phyloP scores from a whole-genome alignment of 148 eudicot genomes.

The Beta vulgaris region DNA sequence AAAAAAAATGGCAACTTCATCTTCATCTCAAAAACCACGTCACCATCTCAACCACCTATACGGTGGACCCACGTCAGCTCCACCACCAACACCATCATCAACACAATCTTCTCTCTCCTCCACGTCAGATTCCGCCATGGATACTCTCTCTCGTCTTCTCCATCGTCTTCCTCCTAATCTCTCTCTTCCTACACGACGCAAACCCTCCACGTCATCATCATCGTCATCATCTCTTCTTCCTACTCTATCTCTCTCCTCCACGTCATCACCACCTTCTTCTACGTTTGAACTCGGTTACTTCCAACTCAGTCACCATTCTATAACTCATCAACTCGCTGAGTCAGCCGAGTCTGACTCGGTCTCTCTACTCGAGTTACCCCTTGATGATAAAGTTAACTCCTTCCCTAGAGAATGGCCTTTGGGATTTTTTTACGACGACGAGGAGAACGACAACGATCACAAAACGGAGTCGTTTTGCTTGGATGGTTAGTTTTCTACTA shows the following conservation, averaged over 20 bases:
- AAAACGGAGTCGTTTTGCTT: constrained; percentile 44
- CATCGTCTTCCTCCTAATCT: constrained; percentile 77
- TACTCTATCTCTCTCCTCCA: constrained; percentile 35
- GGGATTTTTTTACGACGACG: constrained; percentile 41
- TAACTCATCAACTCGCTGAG: constrained; percentile 49
- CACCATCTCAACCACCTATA: constrained; percentile 35
- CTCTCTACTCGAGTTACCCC: constrained; percentile 46
- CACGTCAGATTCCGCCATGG: constrained; percentile 32
- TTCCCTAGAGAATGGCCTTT: constrained; percentile 61
- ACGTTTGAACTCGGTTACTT: constrained; percentile 51
- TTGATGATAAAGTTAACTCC: constrained; percentile 25
- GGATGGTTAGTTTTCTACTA: constrained; percentile 32
- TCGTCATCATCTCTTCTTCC: constrained; percentile 12
- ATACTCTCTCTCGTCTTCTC: constrained; percentile 50
- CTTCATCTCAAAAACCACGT: constrained; percentile 39
- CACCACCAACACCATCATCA: constrained; percentile 79
- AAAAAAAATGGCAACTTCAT: constrained; percentile 21
- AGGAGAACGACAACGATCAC: constrained; percentile 32
- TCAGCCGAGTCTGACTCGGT: constrained; percentile 54
- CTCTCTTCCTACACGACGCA: constrained; percentile 50
- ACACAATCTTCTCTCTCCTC: constrained; percentile 36
- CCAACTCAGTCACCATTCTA: constrained; percentile 51
- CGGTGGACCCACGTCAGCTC: constrained; percentile 54
- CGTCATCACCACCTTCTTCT: constrained; percentile 23
- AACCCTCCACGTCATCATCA: constrained; percentile 23